Percentiles rank a stretch among this genome's conserved stretches.
Evolutionary conservation across 805 yeast species (phyloP).

Genomic region (Cyberlindnera nakhonratchasimensis): DNA sequence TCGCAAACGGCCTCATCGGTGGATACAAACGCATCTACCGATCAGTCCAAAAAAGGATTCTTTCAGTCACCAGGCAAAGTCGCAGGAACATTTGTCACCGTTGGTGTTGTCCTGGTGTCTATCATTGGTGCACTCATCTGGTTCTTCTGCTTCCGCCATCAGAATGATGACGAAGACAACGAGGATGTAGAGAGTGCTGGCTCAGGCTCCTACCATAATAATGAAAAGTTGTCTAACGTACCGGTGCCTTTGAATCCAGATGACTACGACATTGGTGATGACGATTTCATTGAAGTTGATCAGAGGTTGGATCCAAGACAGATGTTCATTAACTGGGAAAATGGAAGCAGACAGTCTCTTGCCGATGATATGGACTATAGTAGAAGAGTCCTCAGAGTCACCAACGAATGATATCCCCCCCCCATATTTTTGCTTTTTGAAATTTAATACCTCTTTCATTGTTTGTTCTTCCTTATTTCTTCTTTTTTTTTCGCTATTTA

Average conservation of each 20-base stretch:
- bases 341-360: constrained; percentile 43
- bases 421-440: too few relatives aligned
- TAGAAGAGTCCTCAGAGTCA: constrained; percentile 51
- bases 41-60: constrained; percentile 37
- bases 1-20: constrained; percentile 18
- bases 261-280: constrained; percentile 8
- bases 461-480: background rate
- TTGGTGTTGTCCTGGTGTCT: constrained; percentile 56
- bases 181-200: constrained; percentile 15
- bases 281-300: constrained; percentile 43
- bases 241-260: constrained; percentile 6
- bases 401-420: constrained; percentile 36
- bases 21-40: constrained; percentile 11
- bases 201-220: constrained; percentile 9
- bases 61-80: constrained; percentile 68
- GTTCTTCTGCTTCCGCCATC: constrained; percentile 37
- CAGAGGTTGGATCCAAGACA: constrained; percentile 58
- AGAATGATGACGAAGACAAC: constrained; percentile 16
- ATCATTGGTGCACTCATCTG: constrained; percentile 42
- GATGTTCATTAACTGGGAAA: constrained; percentile 46
- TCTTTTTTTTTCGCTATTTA: too few relatives aligned
- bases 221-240: constrained; percentile 13
- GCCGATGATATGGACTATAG: constrained; percentile 58
- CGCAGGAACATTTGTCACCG: constrained; percentile 76
- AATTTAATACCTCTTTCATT: background rate